These are phyloP conservation scores for Narthecium ossifragum DNA, from an alignment of 106 monocot genomes.

Conservation along the genomic window DNA sequence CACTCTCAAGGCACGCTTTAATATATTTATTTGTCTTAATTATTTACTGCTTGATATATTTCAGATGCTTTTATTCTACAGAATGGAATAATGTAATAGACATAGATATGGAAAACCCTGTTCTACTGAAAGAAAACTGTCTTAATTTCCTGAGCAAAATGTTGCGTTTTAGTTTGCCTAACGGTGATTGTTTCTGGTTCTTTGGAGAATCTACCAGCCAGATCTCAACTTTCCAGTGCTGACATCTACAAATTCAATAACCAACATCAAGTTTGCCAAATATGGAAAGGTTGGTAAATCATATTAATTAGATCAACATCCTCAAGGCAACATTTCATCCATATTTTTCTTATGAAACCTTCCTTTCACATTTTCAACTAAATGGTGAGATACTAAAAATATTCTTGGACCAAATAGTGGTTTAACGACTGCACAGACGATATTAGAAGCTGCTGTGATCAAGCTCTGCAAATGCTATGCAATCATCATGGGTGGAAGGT, in stretches of 20 bases:
- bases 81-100: no score
- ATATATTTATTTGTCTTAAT: no score
- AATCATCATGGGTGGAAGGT: slow-evolving; percentile 87
- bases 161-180: no score
- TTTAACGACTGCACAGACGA: slow-evolving; percentile 73
- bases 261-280: slow-evolving; percentile 65
- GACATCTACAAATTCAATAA: slow-evolving; percentile 33
- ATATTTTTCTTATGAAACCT: no score
- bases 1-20: no score
- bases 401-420: slow-evolving; percentile 49
- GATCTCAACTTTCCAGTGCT: slow-evolving; percentile 61
- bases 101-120: no score
- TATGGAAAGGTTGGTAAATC: slow-evolving; percentile 46
- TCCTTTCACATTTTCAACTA: no score
- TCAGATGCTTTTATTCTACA: no score
- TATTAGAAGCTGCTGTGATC: slow-evolving; percentile 62
- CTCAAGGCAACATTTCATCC: neutral
- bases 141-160: no score
- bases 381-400: no score
- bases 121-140: no score
- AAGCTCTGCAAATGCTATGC: slow-evolving; percentile 48
- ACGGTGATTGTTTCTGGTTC: neutral
- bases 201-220: slow-evolving; percentile 36
- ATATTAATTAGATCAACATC: neutral
- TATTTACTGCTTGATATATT: no score